These are phyloP conservation scores for Calocera viscosa DNA, from an alignment of 768 basidiomycete genomes.

Conservation along the genomic window DNA sequence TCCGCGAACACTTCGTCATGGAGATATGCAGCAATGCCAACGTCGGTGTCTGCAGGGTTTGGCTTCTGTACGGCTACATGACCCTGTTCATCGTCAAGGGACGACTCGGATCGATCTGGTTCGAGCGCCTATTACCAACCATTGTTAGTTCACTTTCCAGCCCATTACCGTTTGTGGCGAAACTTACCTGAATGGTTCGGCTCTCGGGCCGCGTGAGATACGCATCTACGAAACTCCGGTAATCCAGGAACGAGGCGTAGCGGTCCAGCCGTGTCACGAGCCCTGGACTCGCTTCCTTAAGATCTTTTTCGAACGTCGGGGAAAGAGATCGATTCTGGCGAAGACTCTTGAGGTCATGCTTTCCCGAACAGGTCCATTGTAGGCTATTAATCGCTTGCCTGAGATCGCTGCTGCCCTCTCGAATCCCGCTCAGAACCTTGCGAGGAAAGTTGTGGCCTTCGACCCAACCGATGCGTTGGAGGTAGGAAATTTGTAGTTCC, in stretches of 20 bases:
- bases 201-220: background rate
- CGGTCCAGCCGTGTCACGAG: slow-evolving; percentile 11
- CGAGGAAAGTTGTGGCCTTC: slow-evolving; percentile 42
- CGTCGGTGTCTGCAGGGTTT: background rate
- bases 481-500: slow-evolving; percentile 48
- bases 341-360: background rate
- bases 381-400: background rate
- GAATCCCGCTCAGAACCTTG: slow-evolving; percentile 27
- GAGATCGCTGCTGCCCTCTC: background rate
- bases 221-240: slow-evolving; percentile 5
- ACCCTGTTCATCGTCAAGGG: background rate
- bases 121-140: background rate
- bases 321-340: slow-evolving; percentile 14
- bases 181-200: background rate
- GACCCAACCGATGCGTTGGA: slow-evolving; percentile 46
- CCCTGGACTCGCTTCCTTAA: background rate
- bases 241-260: slow-evolving; percentile 3
- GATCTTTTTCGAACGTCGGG: background rate
- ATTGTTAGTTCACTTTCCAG: background rate
- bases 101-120: background rate
- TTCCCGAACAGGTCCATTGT: slow-evolving; percentile 7
- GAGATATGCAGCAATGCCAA: slow-evolving; percentile 5
- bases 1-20: background rate
- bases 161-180: too few species aligned
- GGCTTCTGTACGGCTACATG: background rate